phyloP scores from a whole-genome alignment of 1,139 yeast species.

The Candida albicans region DNA sequence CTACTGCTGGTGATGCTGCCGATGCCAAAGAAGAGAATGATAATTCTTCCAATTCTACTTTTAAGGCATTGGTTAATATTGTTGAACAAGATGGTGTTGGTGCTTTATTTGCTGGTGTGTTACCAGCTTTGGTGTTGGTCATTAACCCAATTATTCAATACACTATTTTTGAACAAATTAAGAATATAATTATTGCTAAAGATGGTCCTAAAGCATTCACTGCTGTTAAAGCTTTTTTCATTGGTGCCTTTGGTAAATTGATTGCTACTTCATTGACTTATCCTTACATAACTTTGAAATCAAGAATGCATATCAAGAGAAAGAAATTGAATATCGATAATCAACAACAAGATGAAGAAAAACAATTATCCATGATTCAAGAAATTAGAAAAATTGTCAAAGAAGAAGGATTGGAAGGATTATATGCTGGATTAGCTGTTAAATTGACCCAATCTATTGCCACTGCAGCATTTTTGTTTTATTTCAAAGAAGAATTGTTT shows the following conservation, averaged over 20 bases:
- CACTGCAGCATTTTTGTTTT: slow-evolving; percentile 88
- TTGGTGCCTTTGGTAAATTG: slow-evolving; percentile 89
- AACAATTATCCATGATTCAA: slow-evolving; percentile 40
- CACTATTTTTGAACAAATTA: slow-evolving; percentile 85
- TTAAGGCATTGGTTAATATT: slow-evolving; percentile 60
- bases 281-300: slow-evolving; percentile 86
- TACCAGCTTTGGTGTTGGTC: slow-evolving; percentile 85
- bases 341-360: slow-evolving; percentile 19
- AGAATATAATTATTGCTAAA: slow-evolving; percentile 59
- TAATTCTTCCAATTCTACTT: slow-evolving; percentile 33
- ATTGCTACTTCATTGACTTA: slow-evolving; percentile 85
- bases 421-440: slow-evolving; percentile 78
- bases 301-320: slow-evolving; percentile 77
- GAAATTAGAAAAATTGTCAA: slow-evolving; percentile 53
- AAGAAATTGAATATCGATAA: slow-evolving; percentile 30
- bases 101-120: slow-evolving; percentile 78
- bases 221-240: slow-evolving; percentile 72
- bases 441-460: slow-evolving; percentile 81
- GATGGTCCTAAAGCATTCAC: slow-evolving; percentile 49
- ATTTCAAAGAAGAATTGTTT: slow-evolving; percentile 84
- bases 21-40: slow-evolving; percentile 1
- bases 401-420: slow-evolving; percentile 72
- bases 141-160: slow-evolving; percentile 89
- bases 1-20: slow-evolving; percentile 13
- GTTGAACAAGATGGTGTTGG: slow-evolving; percentile 67